Evolutionary conservation across 345 rosid species (phyloP), one percentile per base, ranked within the genome.

Genomic region (Kandelia obovata): DNA sequence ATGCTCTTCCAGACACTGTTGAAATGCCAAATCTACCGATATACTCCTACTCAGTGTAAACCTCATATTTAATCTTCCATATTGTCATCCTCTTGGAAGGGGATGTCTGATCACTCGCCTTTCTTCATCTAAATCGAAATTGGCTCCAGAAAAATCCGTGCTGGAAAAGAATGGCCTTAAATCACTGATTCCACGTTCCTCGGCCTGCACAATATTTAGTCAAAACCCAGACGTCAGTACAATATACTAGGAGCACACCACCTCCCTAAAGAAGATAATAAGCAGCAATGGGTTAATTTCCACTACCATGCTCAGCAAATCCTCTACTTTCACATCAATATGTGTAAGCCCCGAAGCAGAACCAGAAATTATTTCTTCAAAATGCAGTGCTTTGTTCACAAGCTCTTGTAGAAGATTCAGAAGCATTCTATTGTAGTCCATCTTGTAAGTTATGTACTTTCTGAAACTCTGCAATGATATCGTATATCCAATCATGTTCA

Each of bases 381-480:
- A 86, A 64, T 83, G 89, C 77, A 95, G 62, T 0, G 93, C 93
- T 58, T 83, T 92, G 68, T 87, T 95, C 64, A 87, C 89, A 31
- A 95, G 85, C 71, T 95, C 96, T 53, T 87, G 86, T 20, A 95
- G 89, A 59, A 95, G 96, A 65, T 73, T 85, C 17, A 95, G 88
- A 10, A 95, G 92, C 80, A 92, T 77, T 55, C 91, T 84, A 72
- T 90, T 86, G 82, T 75, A 92, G 67, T 95, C 99, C 80, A 86
- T 95, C 86, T 92, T 95, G 74, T 83, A 90, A 19, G 99, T 87
- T 64, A 95, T 87, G 74, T 92, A 95, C 81, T 86, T 83, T 73
- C 90, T 87, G 84, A 95, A 95, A 83, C 87, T 92, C 99, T 95
- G 96, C 66, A 81, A 67, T 11, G n/a, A 62, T 28, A 13, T 11